These are phyloP conservation scores for Globisporangium viniferum DNA, from an alignment of 352 stramenopile genomes.

Conservation along the genomic window DNA sequence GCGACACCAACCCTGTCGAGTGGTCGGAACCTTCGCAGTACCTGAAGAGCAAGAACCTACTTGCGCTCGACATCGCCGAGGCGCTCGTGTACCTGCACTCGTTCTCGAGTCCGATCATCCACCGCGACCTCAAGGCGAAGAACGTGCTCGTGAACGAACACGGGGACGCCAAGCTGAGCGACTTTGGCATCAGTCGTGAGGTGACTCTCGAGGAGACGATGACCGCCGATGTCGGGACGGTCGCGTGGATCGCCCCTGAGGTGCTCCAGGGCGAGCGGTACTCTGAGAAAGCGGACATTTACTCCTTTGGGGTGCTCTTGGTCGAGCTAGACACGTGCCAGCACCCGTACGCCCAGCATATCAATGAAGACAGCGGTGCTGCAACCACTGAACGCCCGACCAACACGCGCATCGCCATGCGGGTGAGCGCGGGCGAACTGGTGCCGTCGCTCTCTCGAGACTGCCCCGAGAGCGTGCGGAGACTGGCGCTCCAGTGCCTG, in stretches of 20 bases:
- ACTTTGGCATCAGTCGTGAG: constrained; percentile 78
- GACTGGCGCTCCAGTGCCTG: constrained; percentile 19
- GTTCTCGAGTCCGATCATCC: constrained; percentile 45
- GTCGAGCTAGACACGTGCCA: background rate
- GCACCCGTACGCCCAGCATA: background rate
- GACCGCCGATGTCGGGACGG: background rate
- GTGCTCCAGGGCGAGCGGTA: background rate
- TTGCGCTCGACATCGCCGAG: constrained; percentile 45
- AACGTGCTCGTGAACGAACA: constrained; percentile 38
- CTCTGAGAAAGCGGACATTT: background rate
- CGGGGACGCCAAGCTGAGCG: constrained; percentile 54
- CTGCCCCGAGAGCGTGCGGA: constrained; percentile 15
- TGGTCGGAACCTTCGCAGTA: constrained; percentile 1
- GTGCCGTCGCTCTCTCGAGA: constrained; percentile 11
- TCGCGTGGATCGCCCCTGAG: background rate
- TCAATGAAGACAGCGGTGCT: background rate
- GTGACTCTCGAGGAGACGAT: background rate
- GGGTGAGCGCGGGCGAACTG: constrained; percentile 21
- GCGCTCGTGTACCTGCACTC: constrained; percentile 52
- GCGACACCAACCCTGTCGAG: constrained; percentile 7
- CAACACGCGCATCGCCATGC: constrained; percentile 23
- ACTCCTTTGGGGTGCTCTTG: background rate
- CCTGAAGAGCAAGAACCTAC: constrained; percentile 29
- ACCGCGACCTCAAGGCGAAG: constrained; percentile 46
- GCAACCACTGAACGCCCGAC: background rate